Evolutionary conservation across 495 filamentous ascomycete genomes (phyloP), one percentile per base, ranked within the genome.

Genomic region (Cercophora samala): DNA sequence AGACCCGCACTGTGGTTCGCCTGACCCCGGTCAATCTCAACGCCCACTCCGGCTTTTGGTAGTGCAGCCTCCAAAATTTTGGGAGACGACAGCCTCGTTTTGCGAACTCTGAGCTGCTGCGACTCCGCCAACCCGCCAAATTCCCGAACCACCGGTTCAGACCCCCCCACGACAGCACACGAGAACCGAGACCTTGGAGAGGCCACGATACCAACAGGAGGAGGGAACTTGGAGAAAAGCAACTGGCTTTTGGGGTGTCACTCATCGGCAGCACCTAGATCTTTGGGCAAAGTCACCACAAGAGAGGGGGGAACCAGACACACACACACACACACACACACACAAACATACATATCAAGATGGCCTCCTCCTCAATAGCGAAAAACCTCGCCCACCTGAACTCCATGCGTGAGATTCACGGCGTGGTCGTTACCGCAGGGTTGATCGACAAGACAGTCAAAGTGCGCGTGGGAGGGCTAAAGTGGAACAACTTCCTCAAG

Each of bases 401-500:
- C 37, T 67, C 73, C 19, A 73, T 74, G 52, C 74, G 78, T 21
- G 78, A 82, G 69, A 72, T 83, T 55, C 76, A 81, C 65, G 82
- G 81, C 72, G 85, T 91, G 21, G 89, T 92, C 51, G 83, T 91
- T 51, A 88, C 87, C 37, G 84, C 89, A 0, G 89, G 89, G 19
- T 80, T 86, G 60, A 91, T 91, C 88, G 75, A 82, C 67, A 88
- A 87, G 76, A 90, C 89, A 5, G 88, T 90, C 68, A 91, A 88
- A 75, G 90, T 91, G 62, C 83, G 84, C 37, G 79, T 89, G 9
- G 85, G 86, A 21, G 80, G 79, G 11, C 81, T 84, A 68, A 79
- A 81, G 70, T 91, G 87, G 87, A 87, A 90, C 75, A 78, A 76
- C 23, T 76, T 80, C 59, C 78, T 89, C 51, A 75, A 83, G 68